Evolutionary conservation across 257 asterid genomes (phyloP), one percentile per base, ranked within the genome.

Genomic region (Voacanga thouarsii): DNA sequence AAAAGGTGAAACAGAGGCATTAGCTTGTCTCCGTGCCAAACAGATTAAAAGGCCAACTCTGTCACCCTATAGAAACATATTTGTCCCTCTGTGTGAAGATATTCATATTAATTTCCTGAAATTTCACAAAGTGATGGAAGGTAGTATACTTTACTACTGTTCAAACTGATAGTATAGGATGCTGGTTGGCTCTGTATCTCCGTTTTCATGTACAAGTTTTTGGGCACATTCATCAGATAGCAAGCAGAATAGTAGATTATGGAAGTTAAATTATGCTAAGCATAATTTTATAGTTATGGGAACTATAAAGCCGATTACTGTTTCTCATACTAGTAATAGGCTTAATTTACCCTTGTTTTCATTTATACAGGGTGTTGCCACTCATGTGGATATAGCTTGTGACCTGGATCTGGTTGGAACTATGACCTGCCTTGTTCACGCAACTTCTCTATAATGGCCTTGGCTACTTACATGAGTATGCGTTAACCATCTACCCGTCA

Each of bases 21-120:
- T 75, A 39, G 77, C 75, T 85, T 87, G 89, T 83, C 86, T 81
- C 79, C 82, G 80, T 83, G 84, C 79, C 77, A 77, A 84, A 84
- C 87, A 80, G 80, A 74, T 50, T 64, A 50, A 75, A 57, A 18
- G 61, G 30, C 76, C 49, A 41, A 66, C 47, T 75, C 72, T 80
- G 79, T 68, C 80, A 68, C 66, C 70, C 65, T 51, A 45, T 15
- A 41, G 82, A 44, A 63, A 74, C 82, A 73, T 79, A 63, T 64
- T 63, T 79, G 70, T 79, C 78, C 59, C 28, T 4, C 70, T 73
- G 43, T 59, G 14, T 18, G 6, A 49, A 72, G 78, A 79, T 59
- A 78, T 39, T 12, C 67, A n/a, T 64, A 50, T 51, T 15, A 24
- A 16, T 2, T 79, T 65, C 82, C 82, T 8, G 75, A 73, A 79